Base-by-base conservation (phyloP, 208 protist genomes). In the Phytomonas sp. region DNA sequence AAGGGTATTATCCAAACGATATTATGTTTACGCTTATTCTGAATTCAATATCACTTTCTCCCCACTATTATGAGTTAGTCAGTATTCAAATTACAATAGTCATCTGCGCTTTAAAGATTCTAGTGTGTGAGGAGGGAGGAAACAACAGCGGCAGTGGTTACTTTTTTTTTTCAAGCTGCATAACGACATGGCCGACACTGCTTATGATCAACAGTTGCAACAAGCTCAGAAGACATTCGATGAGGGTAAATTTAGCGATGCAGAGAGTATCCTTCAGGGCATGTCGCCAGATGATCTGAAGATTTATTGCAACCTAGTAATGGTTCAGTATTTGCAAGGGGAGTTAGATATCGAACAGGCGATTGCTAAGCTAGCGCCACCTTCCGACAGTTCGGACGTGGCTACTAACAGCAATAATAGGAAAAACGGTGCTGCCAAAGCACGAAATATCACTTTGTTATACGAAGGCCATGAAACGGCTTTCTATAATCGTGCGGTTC, bases 401-500 rank as follows among this genome's bases (percentile, higher is more conserved):
- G 33, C 20, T 2, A 60, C 40, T 11, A 68, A 31, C 26, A 71
- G 74, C 26, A 71, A 75, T 46, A 62, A 75, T 46, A 66, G 64
- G 17, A 77, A 76, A 60, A 68, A 68, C 46, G 8, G 65, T 51
- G 29, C 32, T 40, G 37, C 69, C n/a, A 81, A 82, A 36, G 74
- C 71, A 11, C 67, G 68, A 17, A 64, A 60, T 9, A 73, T 90
- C 32, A 67, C 77, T 26, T 69, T 96, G 7, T 76, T 81, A 60
- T 96, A 93, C 72, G 88, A 93, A 63, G 91, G 91, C 34, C 82
- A 93, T 67, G 87, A 96, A 63, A 87, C 87, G 34, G 82, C 82
- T 6, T 61, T 93, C 29, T 90, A 89, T 69, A 96, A 96, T 74
- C 81, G 81, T 26, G 91, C 91, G 0, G 67, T 84, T 2, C 67